Evolutionary conservation across 805 yeast species (phyloP).

Genomic region (Saturnispora hagleri): DNA sequence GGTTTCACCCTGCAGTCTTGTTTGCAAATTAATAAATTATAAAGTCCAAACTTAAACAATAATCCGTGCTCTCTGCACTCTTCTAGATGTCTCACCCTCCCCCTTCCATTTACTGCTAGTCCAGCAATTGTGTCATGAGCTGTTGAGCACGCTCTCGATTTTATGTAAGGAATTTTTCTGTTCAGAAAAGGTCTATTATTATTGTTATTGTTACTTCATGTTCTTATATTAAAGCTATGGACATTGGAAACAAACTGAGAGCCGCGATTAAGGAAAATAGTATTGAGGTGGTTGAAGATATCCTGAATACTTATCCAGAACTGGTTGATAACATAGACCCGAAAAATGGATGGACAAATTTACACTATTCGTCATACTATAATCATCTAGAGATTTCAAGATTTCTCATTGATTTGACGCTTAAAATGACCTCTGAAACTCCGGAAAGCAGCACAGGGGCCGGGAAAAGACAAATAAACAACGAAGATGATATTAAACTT

Average conservation of each 20-base stretch:
- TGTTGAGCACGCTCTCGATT: not conserved
- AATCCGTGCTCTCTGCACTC: not conserved
- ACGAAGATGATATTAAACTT: conserved; percentile 29
- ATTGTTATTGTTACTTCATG: not conserved
- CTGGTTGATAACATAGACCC: conserved; percentile 62
- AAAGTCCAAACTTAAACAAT: too few relatives aligned
- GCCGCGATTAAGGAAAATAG: conserved; percentile 58
- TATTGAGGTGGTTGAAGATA: conserved; percentile 50
- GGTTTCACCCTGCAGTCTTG: too few relatives aligned
- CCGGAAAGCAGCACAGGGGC: not conserved
- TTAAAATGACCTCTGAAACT: conserved; percentile 7
- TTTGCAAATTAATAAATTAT: too few relatives aligned
- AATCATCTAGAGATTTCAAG: conserved; percentile 55
- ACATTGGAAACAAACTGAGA: conserved; percentile 31
- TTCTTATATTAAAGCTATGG: not conserved
- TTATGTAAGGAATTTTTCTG: not conserved
- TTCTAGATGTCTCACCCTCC: not conserved
- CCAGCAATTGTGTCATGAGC: not conserved
- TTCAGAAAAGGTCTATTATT: not conserved
- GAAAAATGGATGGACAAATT: conserved; percentile 68
- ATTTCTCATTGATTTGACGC: conserved; percentile 16
- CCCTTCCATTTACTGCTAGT: too few relatives aligned
- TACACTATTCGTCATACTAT: conserved; percentile 71
- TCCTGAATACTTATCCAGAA: conserved; percentile 61
- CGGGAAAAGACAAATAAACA: conserved; percentile 22